Conservation (phyloP, 352 stramenopile species). For the Pythium phragmitis region DNA sequence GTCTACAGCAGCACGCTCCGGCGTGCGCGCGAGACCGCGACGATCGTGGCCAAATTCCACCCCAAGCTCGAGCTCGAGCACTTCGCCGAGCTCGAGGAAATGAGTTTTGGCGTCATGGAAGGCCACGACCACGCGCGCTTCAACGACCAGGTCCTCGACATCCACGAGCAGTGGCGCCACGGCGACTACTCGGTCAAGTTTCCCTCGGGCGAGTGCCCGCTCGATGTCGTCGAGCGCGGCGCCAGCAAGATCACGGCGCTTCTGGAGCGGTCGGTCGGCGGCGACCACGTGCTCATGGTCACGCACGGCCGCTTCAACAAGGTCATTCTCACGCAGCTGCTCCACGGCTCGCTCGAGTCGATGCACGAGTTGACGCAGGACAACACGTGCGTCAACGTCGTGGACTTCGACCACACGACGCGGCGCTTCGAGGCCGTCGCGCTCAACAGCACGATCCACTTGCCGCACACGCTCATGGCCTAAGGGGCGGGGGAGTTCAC, state of each 20-base stretch:
- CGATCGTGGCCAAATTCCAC: slow-evolving; percentile 50
- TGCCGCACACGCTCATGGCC: slow-evolving; percentile 35
- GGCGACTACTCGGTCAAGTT: slow-evolving; percentile 55
- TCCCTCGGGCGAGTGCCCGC: slow-evolving; percentile 62
- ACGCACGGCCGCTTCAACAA: slow-evolving; percentile 87
- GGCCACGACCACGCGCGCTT: slow-evolving; percentile 53
- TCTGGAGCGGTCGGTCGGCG: slow-evolving; percentile 31
- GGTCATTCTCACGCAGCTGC: slow-evolving; percentile 68
- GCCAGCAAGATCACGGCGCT: slow-evolving; percentile 62
- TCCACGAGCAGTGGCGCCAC: slow-evolving; percentile 60
- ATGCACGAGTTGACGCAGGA: slow-evolving; percentile 77
- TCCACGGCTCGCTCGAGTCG: slow-evolving; percentile 49
- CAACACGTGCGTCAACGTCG: slow-evolving; percentile 86
- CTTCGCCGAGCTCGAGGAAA: slow-evolving; percentile 77
- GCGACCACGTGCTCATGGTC: slow-evolving; percentile 74
- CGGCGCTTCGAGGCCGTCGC: slow-evolving; percentile 55
- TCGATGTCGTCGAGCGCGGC: slow-evolving; percentile 69
- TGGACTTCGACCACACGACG: slow-evolving; percentile 71
- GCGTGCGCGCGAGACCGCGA: slow-evolving; percentile 55
- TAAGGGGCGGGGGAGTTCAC: background rate
- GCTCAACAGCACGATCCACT: slow-evolving; percentile 71
- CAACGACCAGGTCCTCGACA: slow-evolving; percentile 52
- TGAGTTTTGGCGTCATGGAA: slow-evolving; percentile 82
- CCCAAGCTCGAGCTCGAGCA: slow-evolving; percentile 51
- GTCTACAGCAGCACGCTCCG: slow-evolving; percentile 67